Base-by-base conservation (phyloP, 1,139 yeast species). In the Debaryomyces coudertii region DNA sequence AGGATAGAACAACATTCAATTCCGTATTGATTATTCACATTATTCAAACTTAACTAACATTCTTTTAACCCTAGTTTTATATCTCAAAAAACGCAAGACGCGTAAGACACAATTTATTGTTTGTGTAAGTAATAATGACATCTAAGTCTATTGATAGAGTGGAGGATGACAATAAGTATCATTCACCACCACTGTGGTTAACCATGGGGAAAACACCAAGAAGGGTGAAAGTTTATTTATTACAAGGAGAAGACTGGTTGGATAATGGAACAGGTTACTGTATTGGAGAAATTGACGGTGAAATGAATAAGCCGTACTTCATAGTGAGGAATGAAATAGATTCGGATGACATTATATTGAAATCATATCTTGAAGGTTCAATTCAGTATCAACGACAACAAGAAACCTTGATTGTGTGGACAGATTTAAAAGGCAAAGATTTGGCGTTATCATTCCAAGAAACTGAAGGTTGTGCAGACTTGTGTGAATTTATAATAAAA, bases 231-330 rank as follows among this genome's bases (percentile, higher is more conserved):
- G 95, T 93, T 16, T 93, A 93, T 61, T 76, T 88, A 28, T 71
- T 93, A 44, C 84, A 83, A 44, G 86, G 87, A 31, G 92, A 87
- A 48, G 87, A 82, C 57, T 93, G 99, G 99, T 73, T 84, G 38
- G 98, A 92, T 62, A 82, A 87, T 45, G 99, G 98, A 12, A 90
- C 97, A 0, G 99, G 99, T 0, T 87, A 80, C 62, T 90, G 97
- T 58, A 77, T 79, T 36, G 97, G 97, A 4, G 84, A 82, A 53
- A 61, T 83, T 14, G 76, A 75, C 33, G 47, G 51, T 2, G 69
- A 60, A 2, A 53, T 64, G 9, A 61, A 65, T 37, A 66, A 66
- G 23, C 89, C 96, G 2, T 85, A 69, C 58, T 78, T 92, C 47
- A 62, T 85, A 12, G 98, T 93, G 18, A 73, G 83, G 47, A 85